Evolutionary conservation across 805 yeast genomes (phyloP), one percentile per base, ranked within the genome.

Genomic region (Wickerhamiella spandovensis): DNA sequence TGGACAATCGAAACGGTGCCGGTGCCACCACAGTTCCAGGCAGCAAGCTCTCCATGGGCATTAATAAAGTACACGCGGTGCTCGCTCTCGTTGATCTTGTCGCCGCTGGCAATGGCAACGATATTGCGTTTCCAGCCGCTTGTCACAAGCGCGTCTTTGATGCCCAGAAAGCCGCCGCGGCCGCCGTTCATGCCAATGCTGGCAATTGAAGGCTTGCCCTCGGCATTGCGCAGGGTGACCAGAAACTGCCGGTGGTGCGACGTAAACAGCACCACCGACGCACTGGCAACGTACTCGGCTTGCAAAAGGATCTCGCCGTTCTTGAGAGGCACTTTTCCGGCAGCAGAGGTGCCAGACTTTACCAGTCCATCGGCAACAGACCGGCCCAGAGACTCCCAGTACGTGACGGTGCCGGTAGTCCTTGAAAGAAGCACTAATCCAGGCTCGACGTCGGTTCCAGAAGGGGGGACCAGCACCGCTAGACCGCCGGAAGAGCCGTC

Each of bases 241-340:
- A 84, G 68, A 5, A 81, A 62, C 43, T 82, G 76, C 53, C 89
- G 71, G 22, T 86, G 86, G 53, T 75, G 68, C 3, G 84, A 76
- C 0, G 96, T 86, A 7, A 87, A 76, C 8, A 82, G 60, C 0
- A 82, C 70, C 4, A 86, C 69, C 1, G 95, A 95, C 1, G 83
- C 78, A 0, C 92, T 89, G 55, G 80, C 86, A 10, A 82, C 72
- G 53, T 75, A 75, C 49, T 78, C 76, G 1, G 82, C 73, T 38
- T 71, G 58, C 1, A 78, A 75, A 17, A 87, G 68, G 28, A 63
- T 61, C 61, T 89, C 97, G 15, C 72, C 69, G 18, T 72, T 63
- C 1, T 68, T 58, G 5, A 81, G 66, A 42, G 69, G 72, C 21
- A 81, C 58, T 2, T 64, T 57, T 46, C 68, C 67, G 39, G 61